These are phyloP conservation scores for Logfia minima DNA, from an alignment of 129 eudicot species.

Conservation along the genomic window DNA sequence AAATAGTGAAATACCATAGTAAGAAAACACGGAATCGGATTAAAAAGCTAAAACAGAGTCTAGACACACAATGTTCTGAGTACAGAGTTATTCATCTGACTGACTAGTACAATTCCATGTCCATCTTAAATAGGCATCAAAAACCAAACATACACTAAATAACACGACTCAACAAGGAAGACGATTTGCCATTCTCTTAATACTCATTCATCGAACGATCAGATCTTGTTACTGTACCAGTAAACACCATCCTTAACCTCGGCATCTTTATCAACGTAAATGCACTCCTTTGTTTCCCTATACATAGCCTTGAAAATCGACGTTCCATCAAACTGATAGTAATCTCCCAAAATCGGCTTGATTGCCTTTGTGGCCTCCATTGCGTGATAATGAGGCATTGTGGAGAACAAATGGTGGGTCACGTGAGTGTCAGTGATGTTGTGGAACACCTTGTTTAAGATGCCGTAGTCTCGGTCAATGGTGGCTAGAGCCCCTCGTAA, in stretches of 20 bases:
- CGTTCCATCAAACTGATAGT: constrained; percentile 60
- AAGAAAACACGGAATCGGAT: too few relatives aligned
- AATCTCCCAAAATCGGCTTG: constrained; percentile 56
- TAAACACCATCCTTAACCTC: constrained; percentile 53
- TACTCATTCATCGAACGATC: not conserved
- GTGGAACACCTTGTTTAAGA: constrained; percentile 63
- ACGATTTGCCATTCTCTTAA: constrained; percentile 28
- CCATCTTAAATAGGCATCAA: constrained; percentile 19
- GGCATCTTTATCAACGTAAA: constrained; percentile 59
- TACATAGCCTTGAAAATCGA: constrained; percentile 59
- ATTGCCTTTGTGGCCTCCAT: constrained; percentile 68
- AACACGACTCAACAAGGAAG: constrained; percentile 17
- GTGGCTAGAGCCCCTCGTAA: constrained; percentile 65
- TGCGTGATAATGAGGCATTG: constrained; percentile 73
- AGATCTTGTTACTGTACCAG: constrained; percentile 65
- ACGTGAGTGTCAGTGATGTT: constrained; percentile 67
- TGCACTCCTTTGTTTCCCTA: constrained; percentile 63
- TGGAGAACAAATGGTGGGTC: constrained; percentile 64
- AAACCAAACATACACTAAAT: constrained; percentile 23
- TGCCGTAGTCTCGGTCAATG: constrained; percentile 55
- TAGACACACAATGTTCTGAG: not conserved
- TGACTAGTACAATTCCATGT: constrained; percentile 25
- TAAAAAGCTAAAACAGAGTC: not conserved
- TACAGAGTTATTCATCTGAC: constrained; percentile 25
- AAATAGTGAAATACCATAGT: too few relatives aligned